Conservation (phyloP, 305 asterid species). For the Nicotiana rustica region DNA sequence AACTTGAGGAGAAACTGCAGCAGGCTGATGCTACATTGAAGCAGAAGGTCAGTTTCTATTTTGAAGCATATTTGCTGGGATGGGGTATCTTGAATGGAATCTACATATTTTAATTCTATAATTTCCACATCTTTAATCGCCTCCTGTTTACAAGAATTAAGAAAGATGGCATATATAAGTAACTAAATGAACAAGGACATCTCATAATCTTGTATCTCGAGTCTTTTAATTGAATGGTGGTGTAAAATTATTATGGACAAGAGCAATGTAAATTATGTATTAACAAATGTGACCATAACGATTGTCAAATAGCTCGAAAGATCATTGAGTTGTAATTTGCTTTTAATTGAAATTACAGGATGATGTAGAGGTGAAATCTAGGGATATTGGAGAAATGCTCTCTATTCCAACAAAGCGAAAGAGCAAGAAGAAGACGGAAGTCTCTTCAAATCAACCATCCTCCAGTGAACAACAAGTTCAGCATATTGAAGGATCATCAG, state of each 20-base stretch:
- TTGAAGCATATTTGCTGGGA: slow-evolving; percentile 5
- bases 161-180: not conserved
- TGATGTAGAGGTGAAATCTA: slow-evolving; percentile 54
- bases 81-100: not conserved
- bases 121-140: not conserved
- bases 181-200: slow-evolving; percentile 8
- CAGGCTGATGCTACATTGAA: slow-evolving; percentile 64
- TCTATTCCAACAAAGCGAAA: slow-evolving; percentile 66
- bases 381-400: slow-evolving; percentile 58
- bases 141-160: not conserved
- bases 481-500: slow-evolving; percentile 53
- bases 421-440: slow-evolving; percentile 80
- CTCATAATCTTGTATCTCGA: not conserved
- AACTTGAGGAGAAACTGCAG: slow-evolving; percentile 70
- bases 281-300: not conserved
- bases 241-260: not conserved
- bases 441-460: slow-evolving; percentile 47
- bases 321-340: not conserved
- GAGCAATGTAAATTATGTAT: not conserved
- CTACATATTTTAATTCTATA: not conserved
- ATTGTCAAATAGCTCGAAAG: not conserved
- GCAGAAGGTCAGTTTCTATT: slow-evolving; percentile 60
- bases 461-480: slow-evolving; percentile 55
- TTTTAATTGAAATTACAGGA: slow-evolving; percentile 52
- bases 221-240: not conserved